Percentiles rank a stretch among this genome's conserved stretches.
phyloP scores from a whole-genome alignment of 1,139 yeast species.

The Suhomyces kunorum region DNA sequence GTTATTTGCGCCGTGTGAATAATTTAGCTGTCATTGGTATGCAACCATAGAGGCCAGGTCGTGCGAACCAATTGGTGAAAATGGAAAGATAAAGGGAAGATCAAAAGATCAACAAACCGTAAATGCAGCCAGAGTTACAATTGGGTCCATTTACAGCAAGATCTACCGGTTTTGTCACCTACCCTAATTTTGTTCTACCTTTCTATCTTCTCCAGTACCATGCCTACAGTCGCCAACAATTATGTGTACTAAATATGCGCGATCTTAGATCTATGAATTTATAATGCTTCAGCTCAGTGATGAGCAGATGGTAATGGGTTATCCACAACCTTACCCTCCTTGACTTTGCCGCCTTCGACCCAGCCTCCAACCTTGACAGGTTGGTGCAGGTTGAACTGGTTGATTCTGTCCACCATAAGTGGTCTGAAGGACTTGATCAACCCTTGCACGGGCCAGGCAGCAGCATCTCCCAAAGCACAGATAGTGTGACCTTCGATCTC shows the following conservation, averaged over 20 bases:
- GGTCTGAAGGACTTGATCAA: slow-evolving; percentile 82
- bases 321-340: slow-evolving; percentile 66
- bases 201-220: no score
- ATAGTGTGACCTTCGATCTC: slow-evolving; percentile 89
- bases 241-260: slow-evolving; percentile 9
- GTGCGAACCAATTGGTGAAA: no score
- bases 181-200: background rate
- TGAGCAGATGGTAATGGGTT: slow-evolving; percentile 56
- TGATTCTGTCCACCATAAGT: slow-evolving; percentile 71
- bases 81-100: no score
- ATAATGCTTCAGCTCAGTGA: slow-evolving; percentile 19
- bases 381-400: slow-evolving; percentile 48
- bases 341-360: slow-evolving; percentile 62
- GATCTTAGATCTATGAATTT: slow-evolving; percentile 10
- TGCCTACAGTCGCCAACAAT: slow-evolving; percentile 5
- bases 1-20: no score
- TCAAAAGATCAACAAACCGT: no score
- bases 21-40: no score
- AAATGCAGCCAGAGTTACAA: no score
- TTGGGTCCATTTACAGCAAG: no score
- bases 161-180: background rate
- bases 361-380: slow-evolving; percentile 73
- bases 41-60: no score
- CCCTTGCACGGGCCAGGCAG: slow-evolving; percentile 93
- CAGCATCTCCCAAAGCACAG: slow-evolving; percentile 90